These are phyloP conservation scores for Zanthoxylum bungeanum DNA, from an alignment of 345 rosid species.

Conservation along the genomic window DNA sequence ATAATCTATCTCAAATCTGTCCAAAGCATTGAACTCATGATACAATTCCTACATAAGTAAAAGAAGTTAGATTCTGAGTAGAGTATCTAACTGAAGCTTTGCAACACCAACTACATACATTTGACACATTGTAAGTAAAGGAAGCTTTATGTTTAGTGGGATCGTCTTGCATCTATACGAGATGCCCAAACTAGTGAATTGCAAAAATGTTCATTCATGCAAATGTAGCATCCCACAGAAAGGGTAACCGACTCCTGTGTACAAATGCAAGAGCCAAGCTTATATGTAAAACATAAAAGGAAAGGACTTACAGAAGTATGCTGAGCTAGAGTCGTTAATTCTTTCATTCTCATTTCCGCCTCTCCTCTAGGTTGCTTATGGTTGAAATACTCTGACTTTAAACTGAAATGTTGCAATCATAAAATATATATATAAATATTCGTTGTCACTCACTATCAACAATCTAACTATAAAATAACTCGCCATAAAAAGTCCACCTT, in stretches of 20 bases:
- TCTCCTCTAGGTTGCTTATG: slow-evolving; percentile 42
- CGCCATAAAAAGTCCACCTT: slow-evolving; percentile 25
- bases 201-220: neutral
- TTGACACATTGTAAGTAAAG: neutral
- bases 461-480: neutral
- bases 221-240: neutral
- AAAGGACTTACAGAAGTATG: slow-evolving; percentile 69
- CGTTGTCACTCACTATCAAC: slow-evolving; percentile 11
- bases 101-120: neutral
- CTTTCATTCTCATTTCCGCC: slow-evolving; percentile 66
- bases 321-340: slow-evolving; percentile 65
- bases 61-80: slow-evolving; percentile 15
- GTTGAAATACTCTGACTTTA: slow-evolving; percentile 48
- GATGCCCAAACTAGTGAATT: neutral
- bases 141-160: neutral
- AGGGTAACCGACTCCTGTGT: neutral
- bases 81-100: neutral
- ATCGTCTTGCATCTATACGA: neutral
- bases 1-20: slow-evolving; percentile 67
- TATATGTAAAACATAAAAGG: neutral
- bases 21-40: slow-evolving; percentile 63
- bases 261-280: neutral
- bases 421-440: too few species aligned
- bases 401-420: slow-evolving; percentile 44
- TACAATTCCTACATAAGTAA: slow-evolving; percentile 54